These are phyloP conservation scores for Lecanosticta acicola DNA, from an alignment of 2,329 filamentous ascomycete species.

Conservation along the genomic window DNA sequence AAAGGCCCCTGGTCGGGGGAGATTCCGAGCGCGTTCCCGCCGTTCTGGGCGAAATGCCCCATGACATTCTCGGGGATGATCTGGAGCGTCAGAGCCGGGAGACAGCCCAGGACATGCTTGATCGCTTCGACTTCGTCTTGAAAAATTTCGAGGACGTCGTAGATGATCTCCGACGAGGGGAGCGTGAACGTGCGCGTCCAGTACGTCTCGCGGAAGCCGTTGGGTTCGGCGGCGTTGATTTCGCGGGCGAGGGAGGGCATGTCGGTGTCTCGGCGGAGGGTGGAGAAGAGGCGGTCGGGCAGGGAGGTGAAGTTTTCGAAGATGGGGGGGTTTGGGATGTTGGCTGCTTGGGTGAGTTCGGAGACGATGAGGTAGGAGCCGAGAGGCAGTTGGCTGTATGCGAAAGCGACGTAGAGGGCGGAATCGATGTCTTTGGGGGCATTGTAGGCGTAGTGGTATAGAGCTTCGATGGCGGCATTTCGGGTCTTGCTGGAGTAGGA, in stretches of 20 bases:
- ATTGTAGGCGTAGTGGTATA: not conserved
- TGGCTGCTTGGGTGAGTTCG: slow-evolving; percentile 1
- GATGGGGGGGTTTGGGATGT: slow-evolving; percentile 4
- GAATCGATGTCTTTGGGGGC: slow-evolving; percentile 1
- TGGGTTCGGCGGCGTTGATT: slow-evolving; percentile 5
- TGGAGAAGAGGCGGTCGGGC: not conserved
- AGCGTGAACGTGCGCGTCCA: slow-evolving; percentile 8
- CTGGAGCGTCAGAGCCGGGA: slow-evolving; percentile 11
- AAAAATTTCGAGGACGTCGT: slow-evolving; percentile 2
- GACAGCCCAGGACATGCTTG: slow-evolving; percentile 7
- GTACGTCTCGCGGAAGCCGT: slow-evolving; percentile 12
- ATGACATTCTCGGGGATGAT: not conserved
- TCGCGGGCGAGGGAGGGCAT: slow-evolving; percentile 8
- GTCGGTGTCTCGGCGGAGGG: slow-evolving; percentile 1
- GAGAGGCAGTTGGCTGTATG: not conserved
- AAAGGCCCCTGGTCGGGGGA: slow-evolving; percentile 5
- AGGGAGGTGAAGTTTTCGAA: slow-evolving; percentile 5
- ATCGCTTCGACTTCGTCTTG: slow-evolving; percentile 3
- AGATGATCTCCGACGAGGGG: slow-evolving; percentile 4
- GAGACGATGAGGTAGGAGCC: not conserved
- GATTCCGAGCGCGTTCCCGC: slow-evolving; percentile 14
- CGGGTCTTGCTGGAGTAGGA: not conserved
- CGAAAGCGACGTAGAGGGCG: not conserved
- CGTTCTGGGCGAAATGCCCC: slow-evolving; percentile 5
- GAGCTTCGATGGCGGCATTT: not conserved